A percentile compares a stretch with the other conserved stretches of the same genome.
These are phyloP conservation scores for Calvatia gigantea DNA, from an alignment of 768 basidiomycete genomes.

Conservation along the genomic window DNA sequence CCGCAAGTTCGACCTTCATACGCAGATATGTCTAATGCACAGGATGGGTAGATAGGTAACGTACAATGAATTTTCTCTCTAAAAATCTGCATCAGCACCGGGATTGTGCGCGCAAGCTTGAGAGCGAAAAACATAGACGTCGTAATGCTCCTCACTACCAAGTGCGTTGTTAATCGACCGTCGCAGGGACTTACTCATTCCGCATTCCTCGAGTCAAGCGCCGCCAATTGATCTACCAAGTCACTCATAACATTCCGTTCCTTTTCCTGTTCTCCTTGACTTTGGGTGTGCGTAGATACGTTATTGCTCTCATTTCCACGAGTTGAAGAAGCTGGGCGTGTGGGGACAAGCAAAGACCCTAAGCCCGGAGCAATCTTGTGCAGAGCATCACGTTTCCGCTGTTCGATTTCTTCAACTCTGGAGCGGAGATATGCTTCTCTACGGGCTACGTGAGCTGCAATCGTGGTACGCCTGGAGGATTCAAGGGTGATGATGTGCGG, in stretches of 20 bases:
- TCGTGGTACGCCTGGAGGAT: slow-evolving; percentile 63
- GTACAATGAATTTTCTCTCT: too few species aligned
- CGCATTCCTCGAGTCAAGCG: slow-evolving; percentile 43
- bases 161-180: too few species aligned
- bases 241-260: slow-evolving; percentile 72
- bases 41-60: too few species aligned
- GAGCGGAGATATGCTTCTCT: slow-evolving; percentile 68
- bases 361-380: slow-evolving; percentile 83
- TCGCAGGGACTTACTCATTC: too few species aligned
- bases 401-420: slow-evolving; percentile 77
- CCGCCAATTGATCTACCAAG: slow-evolving; percentile 77
- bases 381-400: slow-evolving; percentile 61
- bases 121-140: too few species aligned
- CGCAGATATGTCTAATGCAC: too few species aligned
- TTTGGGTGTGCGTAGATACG: neutral
- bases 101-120: too few species aligned
- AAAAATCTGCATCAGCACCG: too few species aligned
- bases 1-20: too few species aligned
- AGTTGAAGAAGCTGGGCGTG: slow-evolving; percentile 8
- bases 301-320: slow-evolving; percentile 14
- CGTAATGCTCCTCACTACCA: too few species aligned
- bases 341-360: slow-evolving; percentile 65
- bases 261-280: slow-evolving; percentile 17
- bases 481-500: slow-evolving; percentile 77
- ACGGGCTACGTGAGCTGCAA: slow-evolving; percentile 61